Base-by-base conservation (phyloP, 331 rosid species). In the Pyracantha coccinea region DNA sequence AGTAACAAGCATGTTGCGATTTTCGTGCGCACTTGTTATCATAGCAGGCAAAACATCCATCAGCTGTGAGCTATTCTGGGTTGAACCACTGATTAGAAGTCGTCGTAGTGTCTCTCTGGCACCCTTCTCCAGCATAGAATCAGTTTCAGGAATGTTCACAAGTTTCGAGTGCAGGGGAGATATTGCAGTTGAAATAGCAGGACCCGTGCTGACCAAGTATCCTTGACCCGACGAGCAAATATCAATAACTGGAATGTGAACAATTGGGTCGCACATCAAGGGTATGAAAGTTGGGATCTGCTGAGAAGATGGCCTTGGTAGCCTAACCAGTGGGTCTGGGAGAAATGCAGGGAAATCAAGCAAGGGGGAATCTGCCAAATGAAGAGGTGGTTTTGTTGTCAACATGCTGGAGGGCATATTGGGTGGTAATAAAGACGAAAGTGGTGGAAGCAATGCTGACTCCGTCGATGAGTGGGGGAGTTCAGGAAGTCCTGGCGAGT, bases 181-280 rank as follows among this genome's bases (percentile, higher is more conserved):
- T 33, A 94, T 92, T 74, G 69, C 75, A 27, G 89, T 80, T 61
- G 99, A 83, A 65, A 95, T 82, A 6, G 92, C 78, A 6, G 97
- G 96, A 52, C 99, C 96, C 2, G 94, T 93, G 67, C 97, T 95
- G 31, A 95, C 99, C 44, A 92, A 79, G 83, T 95, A 92, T 67
- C 97, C 99, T 82, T 86, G 98, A 68, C 97, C 96, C 0, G 96
- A 92, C 35, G 99, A 95, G 84, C 99, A 95, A 52, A 92, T 85
- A 44, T 90, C 98, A 76, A 95, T 92, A 44, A 95, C 88, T 25
- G 99, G 99, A 69, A 92, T 68, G 52, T 95, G 99, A 75, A 95
- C 98, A 71, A 95, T 88, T 69, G 99, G 91, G 70, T 95, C 99
- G 73, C 97, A 92, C 80, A 92, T 89, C 47, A 95, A 83, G 14